Percentiles rank a stretch among this genome's conserved stretches.
These are phyloP conservation scores for Gastrolobium villosum DNA, from an alignment of 306 rosid species.

Conservation along the genomic window DNA sequence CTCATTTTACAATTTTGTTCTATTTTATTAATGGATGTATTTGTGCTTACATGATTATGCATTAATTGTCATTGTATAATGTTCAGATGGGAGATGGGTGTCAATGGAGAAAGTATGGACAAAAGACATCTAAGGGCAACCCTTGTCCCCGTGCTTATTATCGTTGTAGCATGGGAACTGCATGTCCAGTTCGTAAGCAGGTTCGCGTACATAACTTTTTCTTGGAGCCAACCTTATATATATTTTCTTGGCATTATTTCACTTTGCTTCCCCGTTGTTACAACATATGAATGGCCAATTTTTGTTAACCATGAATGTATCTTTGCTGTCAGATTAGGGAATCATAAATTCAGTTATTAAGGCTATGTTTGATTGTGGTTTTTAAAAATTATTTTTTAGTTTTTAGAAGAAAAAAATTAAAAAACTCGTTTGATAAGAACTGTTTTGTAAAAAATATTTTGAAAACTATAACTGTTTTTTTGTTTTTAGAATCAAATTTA, in stretches of 20 bases:
- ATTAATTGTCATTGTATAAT: background rate
- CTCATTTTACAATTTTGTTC: too few relatives aligned
- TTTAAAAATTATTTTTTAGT: too few relatives aligned
- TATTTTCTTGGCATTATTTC: background rate
- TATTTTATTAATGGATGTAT: too few relatives aligned
- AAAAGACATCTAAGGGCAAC: slow-evolving; percentile 61
- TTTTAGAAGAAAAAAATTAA: too few relatives aligned
- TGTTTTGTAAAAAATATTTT: too few relatives aligned
- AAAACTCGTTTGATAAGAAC: too few relatives aligned
- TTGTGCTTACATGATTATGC: too few relatives aligned
- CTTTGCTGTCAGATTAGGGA: background rate
- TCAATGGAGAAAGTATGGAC: slow-evolving; percentile 71
- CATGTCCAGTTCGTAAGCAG: slow-evolving; percentile 70
- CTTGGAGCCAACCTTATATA: too few relatives aligned
- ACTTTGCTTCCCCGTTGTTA: background rate
- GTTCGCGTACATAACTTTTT: slow-evolving; percentile 15
- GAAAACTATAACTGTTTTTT: too few relatives aligned
- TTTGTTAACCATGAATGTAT: background rate
- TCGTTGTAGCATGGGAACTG: slow-evolving; percentile 60
- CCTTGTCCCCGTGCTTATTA: slow-evolving; percentile 66
- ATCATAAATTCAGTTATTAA: background rate
- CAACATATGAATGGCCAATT: background rate
- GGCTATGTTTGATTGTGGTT: too few relatives aligned
- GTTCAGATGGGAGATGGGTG: slow-evolving; percentile 62
- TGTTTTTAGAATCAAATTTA: too few relatives aligned